Evolutionary conservation across 768 basidiomycete species (phyloP).

Genomic region (Agaricus blazei): DNA sequence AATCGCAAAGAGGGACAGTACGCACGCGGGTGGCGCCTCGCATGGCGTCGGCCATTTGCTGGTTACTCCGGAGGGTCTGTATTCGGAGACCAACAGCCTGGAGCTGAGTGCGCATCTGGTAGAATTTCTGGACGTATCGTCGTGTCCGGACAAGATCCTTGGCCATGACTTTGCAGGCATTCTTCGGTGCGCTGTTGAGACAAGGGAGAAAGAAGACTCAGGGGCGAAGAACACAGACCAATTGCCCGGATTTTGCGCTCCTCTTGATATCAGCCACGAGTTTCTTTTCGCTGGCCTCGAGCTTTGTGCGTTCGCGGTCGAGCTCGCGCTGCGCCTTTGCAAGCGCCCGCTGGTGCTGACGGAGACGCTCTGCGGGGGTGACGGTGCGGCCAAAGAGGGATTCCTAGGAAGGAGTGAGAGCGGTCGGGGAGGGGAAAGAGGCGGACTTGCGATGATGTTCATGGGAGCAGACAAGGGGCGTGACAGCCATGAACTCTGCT

Average conservation of each 20-base stretch:
- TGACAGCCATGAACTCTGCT: constrained; percentile 16
- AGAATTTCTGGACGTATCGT: constrained; percentile 95
- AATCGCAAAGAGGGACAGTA: constrained; percentile 12
- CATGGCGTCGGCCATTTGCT: constrained; percentile 99
- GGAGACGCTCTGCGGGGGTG: constrained; percentile 93
- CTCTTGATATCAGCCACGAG: constrained; percentile 94
- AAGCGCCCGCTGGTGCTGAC: constrained; percentile 94
- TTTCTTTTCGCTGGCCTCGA: constrained; percentile 97
- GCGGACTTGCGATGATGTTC: constrained; percentile 69
- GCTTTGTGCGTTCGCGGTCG: constrained; percentile 89
- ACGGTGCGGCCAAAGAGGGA: constrained; percentile 91
- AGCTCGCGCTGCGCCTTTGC: constrained; percentile 98
- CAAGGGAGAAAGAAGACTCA: constrained; percentile 3
- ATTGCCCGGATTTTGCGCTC: constrained; percentile 91
- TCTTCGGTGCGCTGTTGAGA: constrained; percentile 43
- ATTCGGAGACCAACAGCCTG: constrained; percentile 94
- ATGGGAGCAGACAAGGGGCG: constrained; percentile 33
- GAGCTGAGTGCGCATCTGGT: constrained; percentile 97
- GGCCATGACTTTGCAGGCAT: constrained; percentile 98
- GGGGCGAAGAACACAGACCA: constrained; percentile 46
- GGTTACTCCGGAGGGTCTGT: constrained; percentile 94
- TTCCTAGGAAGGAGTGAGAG: constrained; percentile 51
- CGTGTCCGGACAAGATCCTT: constrained; percentile 97
- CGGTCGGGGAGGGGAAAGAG: neutral
- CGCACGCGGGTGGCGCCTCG: constrained; percentile 91